Conservation (phyloP, 495 filamentous ascomycete species). For the Antarctomyces pellizariae region DNA sequence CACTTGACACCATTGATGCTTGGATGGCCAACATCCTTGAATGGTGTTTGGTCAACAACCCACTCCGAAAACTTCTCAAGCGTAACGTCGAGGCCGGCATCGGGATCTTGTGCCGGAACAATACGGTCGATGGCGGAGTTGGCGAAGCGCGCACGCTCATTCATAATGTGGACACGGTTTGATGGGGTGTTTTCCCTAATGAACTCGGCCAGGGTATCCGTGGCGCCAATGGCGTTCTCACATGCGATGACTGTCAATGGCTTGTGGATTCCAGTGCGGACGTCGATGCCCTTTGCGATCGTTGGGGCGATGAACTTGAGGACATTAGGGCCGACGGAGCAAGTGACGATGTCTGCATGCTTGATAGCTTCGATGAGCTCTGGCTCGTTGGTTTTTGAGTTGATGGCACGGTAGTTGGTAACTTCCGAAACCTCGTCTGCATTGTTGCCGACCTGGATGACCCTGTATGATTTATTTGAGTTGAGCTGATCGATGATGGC, state of each 20-base stretch:
- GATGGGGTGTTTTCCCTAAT: slow-evolving; percentile 52
- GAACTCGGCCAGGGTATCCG: slow-evolving; percentile 55
- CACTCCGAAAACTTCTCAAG: slow-evolving; percentile 98
- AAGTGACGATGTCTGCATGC: slow-evolving; percentile 75
- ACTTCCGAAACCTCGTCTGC: slow-evolving; percentile 63
- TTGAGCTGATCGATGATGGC: slow-evolving; percentile 55
- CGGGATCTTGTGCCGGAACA: slow-evolving; percentile 63
- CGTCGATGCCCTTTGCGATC: slow-evolving; percentile 75
- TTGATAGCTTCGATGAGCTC: slow-evolving; percentile 69
- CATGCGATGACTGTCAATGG: slow-evolving; percentile 87
- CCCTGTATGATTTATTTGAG: slow-evolving; percentile 49
- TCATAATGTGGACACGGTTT: slow-evolving; percentile 32
- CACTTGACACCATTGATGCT: slow-evolving; percentile 72
- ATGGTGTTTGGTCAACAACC: slow-evolving; percentile 76
- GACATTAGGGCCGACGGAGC: slow-evolving; percentile 86
- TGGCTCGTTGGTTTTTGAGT: slow-evolving; percentile 59
- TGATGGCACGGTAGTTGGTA: slow-evolving; percentile 88
- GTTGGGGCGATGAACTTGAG: slow-evolving; percentile 87
- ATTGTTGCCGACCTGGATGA: slow-evolving; percentile 77
- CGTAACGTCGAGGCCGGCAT: slow-evolving; percentile 66
- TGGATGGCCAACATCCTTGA: slow-evolving; percentile 30
- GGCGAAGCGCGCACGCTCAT: slow-evolving; percentile 55
- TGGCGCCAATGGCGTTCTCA: slow-evolving; percentile 89
- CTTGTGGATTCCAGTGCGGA: slow-evolving; percentile 35
- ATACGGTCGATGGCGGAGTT: slow-evolving; percentile 98